Evolutionary conservation across 177 flowering plant species (phyloP), one percentile per base, ranked within the genome.

Genomic region (Vitis hybrid): DNA sequence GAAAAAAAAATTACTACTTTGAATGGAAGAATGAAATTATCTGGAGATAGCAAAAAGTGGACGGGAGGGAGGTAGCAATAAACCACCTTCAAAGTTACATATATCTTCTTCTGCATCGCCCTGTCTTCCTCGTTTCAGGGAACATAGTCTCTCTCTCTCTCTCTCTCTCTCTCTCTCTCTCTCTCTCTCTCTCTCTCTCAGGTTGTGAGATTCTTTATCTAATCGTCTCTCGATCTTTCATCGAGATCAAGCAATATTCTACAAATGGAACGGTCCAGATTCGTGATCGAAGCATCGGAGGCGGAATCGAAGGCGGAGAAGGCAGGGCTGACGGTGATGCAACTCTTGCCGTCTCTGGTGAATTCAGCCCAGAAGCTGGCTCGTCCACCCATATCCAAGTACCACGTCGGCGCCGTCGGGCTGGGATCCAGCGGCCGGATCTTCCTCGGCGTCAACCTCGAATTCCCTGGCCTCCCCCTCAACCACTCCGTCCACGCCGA

Each of bases 401-500:
- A 51, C 85, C 84, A 63, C 67, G 98, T 94, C 64, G 97, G 82
- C 5, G 91, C 95, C 63, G 95, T 82, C 56, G 98, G 88, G 0
- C 76, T 90, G 45, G 87, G 89, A 8, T 76, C 91, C 67, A 82
- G 84, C 68, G 97, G 97, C 65, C 88, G 91, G 22, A 77, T 94
- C 74, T 91, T 86, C 89, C 13, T 89, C 74, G 98, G 97, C 60
- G 97, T 71, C 49, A 94, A 94, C 72, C 80, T 94, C 69, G 98
- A 94, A 65, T 94, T 94, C 78, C 92, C 95, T 0, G 88, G 88
- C 26, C 75, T 90, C 13, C 98, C 98, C 9, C 88, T 94, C 65
- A 85, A 92, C 79, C 95, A 94, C 39, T 85, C 97, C 33, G 83
- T 94, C 75, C 97, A 94, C 82, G 97, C 97, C 48, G 98, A 94